phyloP scores from a whole-genome alignment of 768 basidiomycete species.

The Thelephora aurantiotincta region DNA sequence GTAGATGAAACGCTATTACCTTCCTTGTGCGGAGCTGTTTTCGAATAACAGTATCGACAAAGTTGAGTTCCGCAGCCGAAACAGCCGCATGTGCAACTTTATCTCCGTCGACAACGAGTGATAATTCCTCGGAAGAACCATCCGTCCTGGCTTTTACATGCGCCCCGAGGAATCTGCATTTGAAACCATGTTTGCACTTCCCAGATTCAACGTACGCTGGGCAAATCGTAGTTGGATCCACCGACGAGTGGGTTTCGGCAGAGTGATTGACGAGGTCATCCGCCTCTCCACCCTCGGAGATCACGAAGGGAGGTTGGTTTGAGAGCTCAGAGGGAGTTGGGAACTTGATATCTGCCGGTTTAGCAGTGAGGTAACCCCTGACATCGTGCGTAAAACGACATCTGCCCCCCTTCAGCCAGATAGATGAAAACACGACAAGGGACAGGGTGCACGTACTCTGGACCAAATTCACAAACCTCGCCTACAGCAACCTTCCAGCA shows the following conservation, averaged over 20 bases:
- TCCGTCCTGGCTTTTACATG: slow-evolving; percentile 42
- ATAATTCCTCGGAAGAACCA: slow-evolving; percentile 22
- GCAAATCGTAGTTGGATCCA: slow-evolving; percentile 39
- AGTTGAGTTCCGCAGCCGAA: slow-evolving; percentile 54
- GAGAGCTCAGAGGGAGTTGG: slow-evolving; percentile 30
- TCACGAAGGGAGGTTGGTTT: slow-evolving; percentile 37
- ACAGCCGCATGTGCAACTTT: slow-evolving; percentile 35
- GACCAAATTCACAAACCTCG: slow-evolving; percentile 53
- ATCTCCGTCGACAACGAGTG: slow-evolving; percentile 38
- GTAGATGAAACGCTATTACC: slow-evolving; percentile 21
- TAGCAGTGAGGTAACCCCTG: slow-evolving; percentile 56
- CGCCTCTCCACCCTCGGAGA: slow-evolving; percentile 12
- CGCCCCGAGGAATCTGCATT: slow-evolving; percentile 80
- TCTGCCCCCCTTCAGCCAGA: slow-evolving; percentile 18
- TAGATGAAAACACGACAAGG: not conserved
- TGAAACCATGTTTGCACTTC: slow-evolving; percentile 72
- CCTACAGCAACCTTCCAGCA: slow-evolving; percentile 74
- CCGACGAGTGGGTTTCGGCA: slow-evolving; percentile 20
- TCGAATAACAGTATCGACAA: slow-evolving; percentile 38
- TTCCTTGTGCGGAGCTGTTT: slow-evolving; percentile 55
- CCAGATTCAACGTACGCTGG: slow-evolving; percentile 58
- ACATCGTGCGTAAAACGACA: slow-evolving; percentile 79
- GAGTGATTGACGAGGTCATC: slow-evolving; percentile 7
- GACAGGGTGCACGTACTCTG: slow-evolving; percentile 29
- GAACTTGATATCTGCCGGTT: slow-evolving; percentile 58